Evolutionary conservation across 2,329 filamentous ascomycete species (phyloP).

Genomic region (Plectosphaerella sp.): DNA sequence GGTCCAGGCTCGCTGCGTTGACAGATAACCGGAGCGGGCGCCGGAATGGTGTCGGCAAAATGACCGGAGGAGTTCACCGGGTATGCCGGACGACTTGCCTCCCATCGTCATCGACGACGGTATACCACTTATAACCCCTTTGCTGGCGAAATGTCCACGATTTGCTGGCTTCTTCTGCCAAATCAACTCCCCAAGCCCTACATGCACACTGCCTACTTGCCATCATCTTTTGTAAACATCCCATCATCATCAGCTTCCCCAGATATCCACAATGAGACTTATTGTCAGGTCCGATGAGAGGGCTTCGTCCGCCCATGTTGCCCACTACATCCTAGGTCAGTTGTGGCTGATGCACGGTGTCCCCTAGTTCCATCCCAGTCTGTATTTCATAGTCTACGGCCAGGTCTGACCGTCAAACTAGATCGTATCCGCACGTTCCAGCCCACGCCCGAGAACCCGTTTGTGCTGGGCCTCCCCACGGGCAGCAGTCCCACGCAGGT

Average conservation of each 20-base stretch:
- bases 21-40: too few species aligned
- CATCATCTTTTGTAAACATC: not conserved
- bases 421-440: conserved; percentile 23
- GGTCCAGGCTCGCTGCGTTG: too few species aligned
- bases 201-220: too few species aligned
- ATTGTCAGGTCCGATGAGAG: conserved; percentile 64
- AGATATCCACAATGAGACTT: conserved; percentile 54
- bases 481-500: conserved; percentile 15
- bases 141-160: too few species aligned
- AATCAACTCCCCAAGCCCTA: too few species aligned
- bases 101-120: too few species aligned
- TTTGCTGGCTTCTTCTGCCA: too few species aligned
- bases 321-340: conserved; percentile 68
- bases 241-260: not conserved
- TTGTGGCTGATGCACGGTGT: rapidly evolving
- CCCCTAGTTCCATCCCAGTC: conserved; percentile 23
- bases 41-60: too few species aligned
- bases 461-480: conserved; percentile 17
- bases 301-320: conserved; percentile 62
- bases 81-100: too few species aligned
- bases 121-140: too few species aligned
- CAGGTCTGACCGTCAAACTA: conserved; percentile 25
- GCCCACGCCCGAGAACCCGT: conserved; percentile 14
- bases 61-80: too few species aligned
- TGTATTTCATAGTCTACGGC: not conserved